phyloP scores from a whole-genome alignment of 331 rosid species.

The Malus hybrid region DNA sequence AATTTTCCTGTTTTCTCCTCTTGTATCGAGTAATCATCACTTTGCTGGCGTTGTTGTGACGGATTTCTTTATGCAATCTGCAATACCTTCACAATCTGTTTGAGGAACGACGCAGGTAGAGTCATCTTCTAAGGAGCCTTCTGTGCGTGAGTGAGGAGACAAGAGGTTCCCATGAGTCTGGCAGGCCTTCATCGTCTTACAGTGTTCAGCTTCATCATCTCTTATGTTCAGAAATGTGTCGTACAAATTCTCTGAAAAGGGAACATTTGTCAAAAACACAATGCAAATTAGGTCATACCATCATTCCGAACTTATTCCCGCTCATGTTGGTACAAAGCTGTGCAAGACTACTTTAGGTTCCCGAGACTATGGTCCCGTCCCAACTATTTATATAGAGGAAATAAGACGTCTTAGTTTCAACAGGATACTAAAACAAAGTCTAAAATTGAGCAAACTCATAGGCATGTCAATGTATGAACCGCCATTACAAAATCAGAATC shows the following conservation, averaged over 20 bases:
- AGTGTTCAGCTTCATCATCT: constrained; percentile 98
- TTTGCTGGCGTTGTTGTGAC: constrained; percentile 34
- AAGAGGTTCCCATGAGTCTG: constrained; percentile 84
- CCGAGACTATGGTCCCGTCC: no score
- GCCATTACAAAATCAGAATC: neutral
- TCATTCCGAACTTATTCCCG: neutral
- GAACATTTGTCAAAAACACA: neutral
- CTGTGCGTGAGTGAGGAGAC: constrained; percentile 75
- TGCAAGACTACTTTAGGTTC: neutral
- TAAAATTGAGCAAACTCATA: neutral
- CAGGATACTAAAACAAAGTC: neutral
- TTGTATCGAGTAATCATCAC: constrained; percentile 1
- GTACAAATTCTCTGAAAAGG: constrained; percentile 60
- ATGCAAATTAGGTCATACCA: neutral
- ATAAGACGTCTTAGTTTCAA: neutral
- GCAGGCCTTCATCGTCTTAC: constrained; percentile 97
- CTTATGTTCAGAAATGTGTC: constrained; percentile 80
- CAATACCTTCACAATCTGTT: constrained; percentile 72
- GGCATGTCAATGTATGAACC: neutral
- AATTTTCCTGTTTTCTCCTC: constrained; percentile 7
- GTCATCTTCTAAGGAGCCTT: constrained; percentile 34
- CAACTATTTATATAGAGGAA: no score
- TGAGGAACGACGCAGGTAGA: constrained; percentile 24
- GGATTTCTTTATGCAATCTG: constrained; percentile 72
- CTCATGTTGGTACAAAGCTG: neutral